Percentiles rank a stretch among this genome's conserved stretches.
phyloP scores from a whole-genome alignment of 1,139 yeast species.

The Geotrichum restrictum region DNA sequence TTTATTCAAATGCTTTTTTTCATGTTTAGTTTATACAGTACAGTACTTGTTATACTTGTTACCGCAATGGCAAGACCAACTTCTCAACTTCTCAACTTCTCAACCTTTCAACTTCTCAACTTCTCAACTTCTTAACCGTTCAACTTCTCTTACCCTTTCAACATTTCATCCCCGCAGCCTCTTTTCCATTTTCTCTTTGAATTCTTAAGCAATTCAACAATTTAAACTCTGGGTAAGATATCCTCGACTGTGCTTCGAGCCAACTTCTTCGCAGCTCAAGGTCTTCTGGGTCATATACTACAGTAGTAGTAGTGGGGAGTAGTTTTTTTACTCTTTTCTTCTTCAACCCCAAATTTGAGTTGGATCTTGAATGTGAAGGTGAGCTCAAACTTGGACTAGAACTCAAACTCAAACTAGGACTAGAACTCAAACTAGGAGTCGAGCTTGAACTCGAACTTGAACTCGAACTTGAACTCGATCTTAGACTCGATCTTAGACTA shows the following conservation, averaged over 20 bases:
- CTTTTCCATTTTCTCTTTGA: too few species aligned
- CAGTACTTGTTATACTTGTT: too few species aligned
- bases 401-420: neutral
- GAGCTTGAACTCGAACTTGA: neutral
- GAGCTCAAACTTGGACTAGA: neutral
- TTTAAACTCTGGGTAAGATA: conserved; percentile 3
- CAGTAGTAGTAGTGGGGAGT: neutral
- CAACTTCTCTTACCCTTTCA: too few species aligned
- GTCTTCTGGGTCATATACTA: neutral
- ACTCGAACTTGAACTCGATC: neutral
- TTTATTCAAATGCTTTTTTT: neutral
- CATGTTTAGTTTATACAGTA: neutral
- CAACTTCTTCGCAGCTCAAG: neutral
- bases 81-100: too few species aligned
- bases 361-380: neutral
- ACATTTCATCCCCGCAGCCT: too few species aligned
- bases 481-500: too few species aligned
- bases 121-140: too few species aligned
- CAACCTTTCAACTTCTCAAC: too few species aligned
- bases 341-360: neutral
- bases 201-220: neutral
- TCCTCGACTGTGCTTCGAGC: neutral
- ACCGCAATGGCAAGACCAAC: too few species aligned
- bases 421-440: neutral
- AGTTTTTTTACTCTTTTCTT: too few species aligned